phyloP scores from a whole-genome alignment of 805 yeast species.

The Gaillardinia entomophila region DNA sequence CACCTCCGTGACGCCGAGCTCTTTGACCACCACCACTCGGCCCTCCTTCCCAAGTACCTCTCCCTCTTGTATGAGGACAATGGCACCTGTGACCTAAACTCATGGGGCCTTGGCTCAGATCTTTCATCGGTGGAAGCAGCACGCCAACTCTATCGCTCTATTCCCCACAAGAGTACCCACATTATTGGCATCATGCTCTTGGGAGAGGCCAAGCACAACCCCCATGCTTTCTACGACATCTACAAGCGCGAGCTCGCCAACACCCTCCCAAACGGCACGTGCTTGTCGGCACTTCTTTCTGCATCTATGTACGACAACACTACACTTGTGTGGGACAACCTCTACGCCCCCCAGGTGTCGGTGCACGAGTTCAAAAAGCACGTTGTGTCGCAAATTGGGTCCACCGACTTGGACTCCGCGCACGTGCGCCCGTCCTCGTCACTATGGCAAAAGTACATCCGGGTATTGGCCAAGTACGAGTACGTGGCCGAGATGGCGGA shows the following conservation, averaged over 20 bases:
- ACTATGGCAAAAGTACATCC: conserved; percentile 50
- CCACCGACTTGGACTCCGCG: neutral
- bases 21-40: conserved; percentile 8
- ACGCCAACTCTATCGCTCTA: conserved; percentile 18
- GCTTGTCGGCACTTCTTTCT: conserved; percentile 40
- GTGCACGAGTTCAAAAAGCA: conserved; percentile 50
- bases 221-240: conserved; percentile 20
- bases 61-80: conserved; percentile 14
- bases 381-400: conserved; percentile 11
- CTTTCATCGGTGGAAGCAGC: conserved; percentile 11
- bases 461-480: conserved; percentile 40
- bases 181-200: conserved; percentile 29
- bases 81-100: conserved; percentile 1
- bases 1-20: conserved; percentile 6
- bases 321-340: conserved; percentile 41
- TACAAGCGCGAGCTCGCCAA: conserved; percentile 20
- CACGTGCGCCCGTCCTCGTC: conserved; percentile 38
- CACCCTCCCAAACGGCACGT: conserved; percentile 20
- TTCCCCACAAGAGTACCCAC: conserved; percentile 17
- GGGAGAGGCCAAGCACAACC: conserved; percentile 28
- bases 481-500: conserved; percentile 45
- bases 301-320: conserved; percentile 33
- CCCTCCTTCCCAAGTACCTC: conserved; percentile 25
- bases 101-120: no score
- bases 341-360: conserved; percentile 56